Percentiles rank a stretch among this genome's conserved stretches.
Evolutionary conservation across 1,139 yeast genomes (phyloP).

Genomic region (Diutina sp.): DNA sequence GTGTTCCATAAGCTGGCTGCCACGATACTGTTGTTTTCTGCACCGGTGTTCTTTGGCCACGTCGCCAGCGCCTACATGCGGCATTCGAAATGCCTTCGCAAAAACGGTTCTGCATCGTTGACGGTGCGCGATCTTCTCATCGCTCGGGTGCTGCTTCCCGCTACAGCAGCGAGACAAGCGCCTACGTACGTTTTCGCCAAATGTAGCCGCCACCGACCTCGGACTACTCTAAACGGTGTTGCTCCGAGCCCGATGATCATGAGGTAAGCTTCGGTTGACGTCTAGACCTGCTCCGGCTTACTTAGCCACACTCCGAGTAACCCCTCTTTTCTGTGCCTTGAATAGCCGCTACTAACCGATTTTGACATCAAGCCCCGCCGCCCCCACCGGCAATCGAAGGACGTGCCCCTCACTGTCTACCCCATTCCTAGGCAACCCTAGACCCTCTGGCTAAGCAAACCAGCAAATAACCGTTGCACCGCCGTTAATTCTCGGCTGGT

Average conservation of each 20-base stretch:
- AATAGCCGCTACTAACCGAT: background rate
- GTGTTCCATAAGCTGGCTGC: too few species aligned
- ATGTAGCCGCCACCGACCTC: background rate
- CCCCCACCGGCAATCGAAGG: background rate
- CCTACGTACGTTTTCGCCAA: background rate
- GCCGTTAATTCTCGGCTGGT: background rate
- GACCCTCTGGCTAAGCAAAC: background rate
- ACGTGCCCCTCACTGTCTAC: background rate
- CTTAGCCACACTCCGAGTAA: background rate
- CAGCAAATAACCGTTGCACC: too few species aligned
- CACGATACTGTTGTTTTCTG: too few species aligned
- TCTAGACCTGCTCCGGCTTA: too few species aligned
- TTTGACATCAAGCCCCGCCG: background rate
- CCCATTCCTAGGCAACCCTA: background rate
- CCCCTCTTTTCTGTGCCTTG: background rate
- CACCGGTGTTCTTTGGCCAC: too few species aligned
- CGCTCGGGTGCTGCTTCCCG: background rate
- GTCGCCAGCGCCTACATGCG: background rate
- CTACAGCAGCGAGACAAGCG: background rate
- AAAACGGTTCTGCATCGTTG: background rate
- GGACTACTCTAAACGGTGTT: background rate
- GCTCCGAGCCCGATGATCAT: too few species aligned
- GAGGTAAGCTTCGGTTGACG: too few species aligned
- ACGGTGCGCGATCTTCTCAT: background rate
- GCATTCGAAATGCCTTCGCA: background rate